phyloP scores from a whole-genome alignment of 2,329 filamentous ascomycete genomes.

The Blumeriella jaapii region DNA sequence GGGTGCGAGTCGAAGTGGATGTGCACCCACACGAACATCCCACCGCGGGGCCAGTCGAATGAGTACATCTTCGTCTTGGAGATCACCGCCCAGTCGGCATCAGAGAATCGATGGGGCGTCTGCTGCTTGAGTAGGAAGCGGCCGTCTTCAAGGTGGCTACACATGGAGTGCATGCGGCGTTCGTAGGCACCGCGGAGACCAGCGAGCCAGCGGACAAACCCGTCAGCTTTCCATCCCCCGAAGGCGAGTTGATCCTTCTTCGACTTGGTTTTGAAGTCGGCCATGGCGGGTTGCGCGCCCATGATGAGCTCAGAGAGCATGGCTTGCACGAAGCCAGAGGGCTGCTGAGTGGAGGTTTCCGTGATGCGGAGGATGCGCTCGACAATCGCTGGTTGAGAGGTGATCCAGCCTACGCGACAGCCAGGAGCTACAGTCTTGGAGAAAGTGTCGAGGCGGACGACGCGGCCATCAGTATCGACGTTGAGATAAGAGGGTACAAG shows the following conservation, averaged over 20 bases:
- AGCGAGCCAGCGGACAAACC: constrained; percentile 86
- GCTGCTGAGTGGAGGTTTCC: constrained; percentile 70
- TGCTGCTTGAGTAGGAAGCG: constrained; percentile 53
- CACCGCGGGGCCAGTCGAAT: constrained; percentile 71
- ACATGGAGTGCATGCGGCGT: constrained; percentile 73
- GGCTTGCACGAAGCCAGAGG: constrained; percentile 80
- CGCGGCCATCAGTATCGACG: constrained; percentile 74
- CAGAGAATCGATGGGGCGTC: constrained; percentile 40
- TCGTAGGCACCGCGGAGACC: constrained; percentile 78
- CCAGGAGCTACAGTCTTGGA: constrained; percentile 88
- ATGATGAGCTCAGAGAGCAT: constrained; percentile 70
- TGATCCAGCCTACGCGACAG: constrained; percentile 84
- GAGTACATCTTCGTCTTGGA: constrained; percentile 63
- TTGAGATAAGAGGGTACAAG: constrained; percentile 73
- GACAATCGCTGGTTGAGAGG: constrained; percentile 65
- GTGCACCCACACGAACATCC: constrained; percentile 86
- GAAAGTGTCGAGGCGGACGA: constrained; percentile 85
- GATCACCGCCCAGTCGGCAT: constrained; percentile 62
- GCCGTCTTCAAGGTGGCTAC: constrained; percentile 56
- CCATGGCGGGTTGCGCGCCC: constrained; percentile 48
- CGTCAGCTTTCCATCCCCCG: constrained; percentile 64
- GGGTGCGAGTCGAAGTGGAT: constrained; percentile 64
- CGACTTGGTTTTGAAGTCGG: constrained; percentile 31
- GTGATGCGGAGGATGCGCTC: constrained; percentile 64
- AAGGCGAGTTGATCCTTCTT: constrained; percentile 28